These are phyloP conservation scores for Cryptococcus sp. DNA, from an alignment of 1,284 basidiomycete species.

Conservation along the genomic window DNA sequence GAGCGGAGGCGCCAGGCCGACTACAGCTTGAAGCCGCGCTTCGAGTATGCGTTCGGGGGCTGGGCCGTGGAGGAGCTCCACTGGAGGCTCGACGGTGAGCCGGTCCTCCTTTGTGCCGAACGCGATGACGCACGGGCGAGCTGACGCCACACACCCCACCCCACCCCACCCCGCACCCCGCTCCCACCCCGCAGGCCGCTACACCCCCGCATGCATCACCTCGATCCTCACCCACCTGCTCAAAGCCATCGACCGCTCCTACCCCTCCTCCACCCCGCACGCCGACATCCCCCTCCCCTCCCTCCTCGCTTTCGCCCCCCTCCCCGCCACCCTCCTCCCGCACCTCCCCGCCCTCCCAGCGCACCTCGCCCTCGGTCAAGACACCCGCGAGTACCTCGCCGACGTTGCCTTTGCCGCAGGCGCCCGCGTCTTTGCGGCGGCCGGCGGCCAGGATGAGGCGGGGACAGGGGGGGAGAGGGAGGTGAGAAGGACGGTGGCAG, in stretches of 20 bases:
- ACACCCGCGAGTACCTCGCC: slow-evolving; percentile 18
- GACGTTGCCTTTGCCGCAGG: slow-evolving; percentile 23
- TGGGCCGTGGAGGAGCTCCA: slow-evolving; percentile 30
- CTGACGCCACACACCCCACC: not conserved
- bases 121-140: not conserved
- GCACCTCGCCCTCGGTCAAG: slow-evolving; percentile 18
- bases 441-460: slow-evolving; percentile 17
- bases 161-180: not conserved
- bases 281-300: slow-evolving; percentile 23
- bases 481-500: slow-evolving; percentile 22
- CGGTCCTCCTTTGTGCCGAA: not conserved
- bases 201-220: slow-evolving; percentile 30
- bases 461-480: not conserved
- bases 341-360: slow-evolving; percentile 14
- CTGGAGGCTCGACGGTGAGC: slow-evolving; percentile 38
- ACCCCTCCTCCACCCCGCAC: slow-evolving; percentile 21
- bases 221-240: slow-evolving; percentile 31
- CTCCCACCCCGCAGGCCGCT: slow-evolving; percentile 27
- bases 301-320: slow-evolving; percentile 25
- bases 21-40: slow-evolving; percentile 34
- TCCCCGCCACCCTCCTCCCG: slow-evolving; percentile 21
- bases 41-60: slow-evolving; percentile 35
- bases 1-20: slow-evolving; percentile 33
- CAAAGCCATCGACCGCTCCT: slow-evolving; percentile 28
- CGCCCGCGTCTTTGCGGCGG: slow-evolving; percentile 10